These are phyloP conservation scores for Suillus spraguei DNA, from an alignment of 768 basidiomycete species.

Conservation along the genomic window DNA sequence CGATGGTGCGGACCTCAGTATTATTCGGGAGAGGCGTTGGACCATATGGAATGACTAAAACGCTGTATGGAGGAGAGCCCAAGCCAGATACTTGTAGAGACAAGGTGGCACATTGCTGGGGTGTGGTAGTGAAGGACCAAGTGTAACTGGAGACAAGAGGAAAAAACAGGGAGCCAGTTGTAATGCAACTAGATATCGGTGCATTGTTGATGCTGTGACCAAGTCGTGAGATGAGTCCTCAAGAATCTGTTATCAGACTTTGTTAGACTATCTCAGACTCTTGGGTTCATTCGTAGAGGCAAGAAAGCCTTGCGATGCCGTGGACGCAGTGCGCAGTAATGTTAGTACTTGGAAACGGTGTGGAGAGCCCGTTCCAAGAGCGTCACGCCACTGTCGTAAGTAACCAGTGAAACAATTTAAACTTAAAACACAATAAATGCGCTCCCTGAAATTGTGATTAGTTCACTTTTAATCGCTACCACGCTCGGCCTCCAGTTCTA, in stretches of 20 bases:
- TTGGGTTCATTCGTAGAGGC: constrained; percentile 15
- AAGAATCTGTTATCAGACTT: constrained; percentile 4
- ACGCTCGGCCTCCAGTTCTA: neutral
- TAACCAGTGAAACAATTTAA: neutral
- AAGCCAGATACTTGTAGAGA: constrained; percentile 60
- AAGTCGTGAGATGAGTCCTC: constrained; percentile 8
- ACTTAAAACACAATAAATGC: neutral
- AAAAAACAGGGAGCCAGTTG: constrained; percentile 15
- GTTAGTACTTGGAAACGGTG: neutral
- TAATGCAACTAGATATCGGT: neutral
- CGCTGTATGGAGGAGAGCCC: constrained; percentile 66
- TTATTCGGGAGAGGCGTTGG: constrained; percentile 60
- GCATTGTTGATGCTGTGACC: constrained; percentile 14
- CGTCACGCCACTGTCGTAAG: constrained; percentile 7
- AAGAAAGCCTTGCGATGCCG: constrained; percentile 1
- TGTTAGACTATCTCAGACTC: constrained; percentile 7
- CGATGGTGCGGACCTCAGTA: constrained; percentile 63
- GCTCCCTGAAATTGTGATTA: neutral
- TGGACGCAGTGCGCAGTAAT: neutral
- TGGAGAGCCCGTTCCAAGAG: constrained; percentile 8
- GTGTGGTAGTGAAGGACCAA: constrained; percentile 46
- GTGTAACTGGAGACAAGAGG: constrained; percentile 41
- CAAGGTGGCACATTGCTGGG: constrained; percentile 69
- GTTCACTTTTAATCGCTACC: neutral
- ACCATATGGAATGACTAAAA: constrained; percentile 70